phyloP scores from a whole-genome alignment of 2,329 filamentous ascomycete genomes.

The Grosmannia serpens region DNA sequence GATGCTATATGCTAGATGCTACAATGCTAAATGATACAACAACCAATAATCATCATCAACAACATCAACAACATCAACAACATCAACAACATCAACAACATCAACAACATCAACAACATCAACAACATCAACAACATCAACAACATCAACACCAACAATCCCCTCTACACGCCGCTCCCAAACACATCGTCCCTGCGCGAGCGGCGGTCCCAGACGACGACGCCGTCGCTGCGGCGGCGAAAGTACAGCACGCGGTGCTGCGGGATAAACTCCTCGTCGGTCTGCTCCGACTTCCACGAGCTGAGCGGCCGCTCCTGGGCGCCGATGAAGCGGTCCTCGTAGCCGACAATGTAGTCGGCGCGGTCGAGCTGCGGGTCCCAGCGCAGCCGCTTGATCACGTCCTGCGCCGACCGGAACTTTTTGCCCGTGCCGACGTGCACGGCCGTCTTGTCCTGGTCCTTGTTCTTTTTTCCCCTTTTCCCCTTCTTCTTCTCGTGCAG shows the following conservation, averaged over 20 bases:
- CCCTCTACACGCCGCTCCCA: conserved; percentile 30
- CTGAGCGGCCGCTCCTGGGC: conserved; percentile 40
- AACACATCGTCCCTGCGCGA: conserved; percentile 43
- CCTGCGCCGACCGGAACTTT: conserved; percentile 44
- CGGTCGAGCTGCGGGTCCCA: conserved; percentile 45
- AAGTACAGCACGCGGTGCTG: conserved; percentile 54
- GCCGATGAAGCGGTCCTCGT: conserved; percentile 48
- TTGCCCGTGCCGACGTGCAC: conserved; percentile 17
- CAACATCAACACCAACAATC: neutral
- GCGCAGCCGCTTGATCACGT: conserved; percentile 47
- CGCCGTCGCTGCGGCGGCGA: conserved; percentile 37
- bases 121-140: neutral
- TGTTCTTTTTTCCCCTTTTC: conserved; percentile 9
- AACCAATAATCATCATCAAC: neutral
- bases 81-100: too few relatives aligned
- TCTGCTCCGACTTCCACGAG: conserved; percentile 49
- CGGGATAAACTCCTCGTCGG: conserved; percentile 55
- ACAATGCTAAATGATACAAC: neutral
- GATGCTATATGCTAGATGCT: too few relatives aligned
- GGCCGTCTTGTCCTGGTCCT: conserved; percentile 13
- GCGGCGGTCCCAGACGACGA: conserved; percentile 45
- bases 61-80: too few relatives aligned
- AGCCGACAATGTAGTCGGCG: conserved; percentile 44
- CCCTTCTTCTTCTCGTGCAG: conserved; percentile 7
- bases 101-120: neutral